Percentiles rank a stretch among this genome's conserved stretches.
Evolutionary conservation across 805 yeast genomes (phyloP).

Genomic region (Ogataea salicorniae): DNA sequence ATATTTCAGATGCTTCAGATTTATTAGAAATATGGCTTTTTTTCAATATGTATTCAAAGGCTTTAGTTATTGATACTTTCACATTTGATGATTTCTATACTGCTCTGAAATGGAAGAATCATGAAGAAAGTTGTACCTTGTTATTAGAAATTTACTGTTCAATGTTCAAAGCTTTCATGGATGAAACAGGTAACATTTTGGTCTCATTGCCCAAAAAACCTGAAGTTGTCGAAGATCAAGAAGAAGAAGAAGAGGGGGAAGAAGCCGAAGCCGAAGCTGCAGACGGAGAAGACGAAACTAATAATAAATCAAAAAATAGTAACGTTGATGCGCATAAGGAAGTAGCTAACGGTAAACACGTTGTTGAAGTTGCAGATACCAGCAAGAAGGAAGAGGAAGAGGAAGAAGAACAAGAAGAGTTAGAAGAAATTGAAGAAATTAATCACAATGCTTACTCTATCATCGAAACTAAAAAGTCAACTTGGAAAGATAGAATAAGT

Average conservation of each 20-base stretch:
- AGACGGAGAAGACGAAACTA: conserved; percentile 4
- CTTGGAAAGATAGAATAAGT: conserved; percentile 77
- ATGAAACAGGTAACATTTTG: conserved; percentile 29
- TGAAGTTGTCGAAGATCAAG: conserved; percentile 19
- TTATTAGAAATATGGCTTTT: conserved; percentile 73
- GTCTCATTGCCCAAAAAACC: conserved; percentile 26
- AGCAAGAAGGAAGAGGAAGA: conserved; percentile 17
- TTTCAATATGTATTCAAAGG: conserved; percentile 61
- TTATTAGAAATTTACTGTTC: conserved; percentile 68
- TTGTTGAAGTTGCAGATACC: conserved; percentile 25
- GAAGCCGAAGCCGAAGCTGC: conserved; percentile 20
- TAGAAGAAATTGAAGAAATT: conserved; percentile 28
- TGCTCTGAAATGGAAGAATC: conserved; percentile 46
- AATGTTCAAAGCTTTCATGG: conserved; percentile 50
- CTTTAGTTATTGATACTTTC: conserved; percentile 62
- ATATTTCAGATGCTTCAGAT: conserved; percentile 29
- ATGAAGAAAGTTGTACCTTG: conserved; percentile 43
- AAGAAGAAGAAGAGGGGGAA: conserved; percentile 19
- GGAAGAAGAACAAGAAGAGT: conserved; percentile 22
- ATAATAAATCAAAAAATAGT: conserved; percentile 6
- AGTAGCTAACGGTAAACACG: conserved; percentile 20
- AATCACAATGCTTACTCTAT: conserved; percentile 40
- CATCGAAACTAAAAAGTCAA: conserved; percentile 51
- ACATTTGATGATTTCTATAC: conserved; percentile 75
- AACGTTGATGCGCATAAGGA: conserved; percentile 12